Evolutionary conservation across 352 stramenopile genomes (phyloP).

Genomic region (Thalassiosira sp.): DNA sequence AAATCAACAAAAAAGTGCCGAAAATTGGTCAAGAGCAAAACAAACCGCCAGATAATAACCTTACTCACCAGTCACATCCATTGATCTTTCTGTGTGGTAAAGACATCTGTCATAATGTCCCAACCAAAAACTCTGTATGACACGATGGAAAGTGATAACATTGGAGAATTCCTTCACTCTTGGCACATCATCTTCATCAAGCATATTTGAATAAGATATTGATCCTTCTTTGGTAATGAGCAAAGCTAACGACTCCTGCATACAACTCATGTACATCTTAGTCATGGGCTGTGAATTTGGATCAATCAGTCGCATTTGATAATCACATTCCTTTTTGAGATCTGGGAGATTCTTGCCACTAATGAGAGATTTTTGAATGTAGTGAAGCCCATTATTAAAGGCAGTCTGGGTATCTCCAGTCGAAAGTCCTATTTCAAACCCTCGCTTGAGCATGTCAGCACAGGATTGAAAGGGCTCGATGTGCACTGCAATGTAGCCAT

Average conservation of each 20-base stretch:
- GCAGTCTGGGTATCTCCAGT: conserved; percentile 9
- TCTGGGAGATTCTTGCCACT: conserved; percentile 3
- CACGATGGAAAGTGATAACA: not conserved
- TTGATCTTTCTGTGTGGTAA: conserved; percentile 21
- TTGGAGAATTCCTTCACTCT: not conserved
- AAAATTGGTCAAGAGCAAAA: not conserved
- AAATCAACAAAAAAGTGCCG: not conserved
- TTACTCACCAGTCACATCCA: not conserved
- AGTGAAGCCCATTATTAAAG: conserved; percentile 7
- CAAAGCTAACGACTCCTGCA: conserved; percentile 21
- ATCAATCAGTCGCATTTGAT: conserved; percentile 11
- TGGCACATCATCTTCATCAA: not conserved
- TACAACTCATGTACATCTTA: conserved; percentile 8
- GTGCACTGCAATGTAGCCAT: conserved; percentile 5
- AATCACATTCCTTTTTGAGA: conserved; percentile 8
- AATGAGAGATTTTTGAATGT: conserved; percentile 19
- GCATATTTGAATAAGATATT: not conserved
- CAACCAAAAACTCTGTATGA: conserved; percentile 26
- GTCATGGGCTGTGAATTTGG: not conserved
- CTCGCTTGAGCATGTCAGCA: conserved; percentile 28
- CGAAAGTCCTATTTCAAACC: conserved; percentile 30
- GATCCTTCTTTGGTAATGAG: conserved; percentile 23
- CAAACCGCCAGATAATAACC: not conserved
- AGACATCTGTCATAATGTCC: conserved; percentile 30
- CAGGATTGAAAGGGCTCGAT: conserved; percentile 28